Base-by-base conservation (phyloP, 2,329 filamentous ascomycete species). In the Cladosporium sp. region DNA sequence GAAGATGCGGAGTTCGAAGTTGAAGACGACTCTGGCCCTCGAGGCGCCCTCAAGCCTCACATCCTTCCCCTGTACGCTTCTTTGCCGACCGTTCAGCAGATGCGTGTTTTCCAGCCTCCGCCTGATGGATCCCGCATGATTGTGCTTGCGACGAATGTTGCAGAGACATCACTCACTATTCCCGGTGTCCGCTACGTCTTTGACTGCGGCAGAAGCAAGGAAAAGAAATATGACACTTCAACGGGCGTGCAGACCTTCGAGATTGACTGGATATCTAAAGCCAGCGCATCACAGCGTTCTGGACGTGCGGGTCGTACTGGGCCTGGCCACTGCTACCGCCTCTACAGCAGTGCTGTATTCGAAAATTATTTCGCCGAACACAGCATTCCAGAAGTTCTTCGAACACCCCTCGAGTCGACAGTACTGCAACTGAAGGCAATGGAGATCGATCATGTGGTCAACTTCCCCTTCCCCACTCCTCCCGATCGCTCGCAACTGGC, bases 171-270 rank as follows among this genome's bases (percentile, higher is more conserved):
- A 80, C 78, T 98, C 66, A 98, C 93, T 0, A 98, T 98, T 53
- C 92, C 93, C 0, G 91, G 90, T 1, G 91, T 95, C 56, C 83
- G 89, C 55, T 98, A 96, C 65, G 93, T 98, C 8, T 96, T 98
- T 57, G 92, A 97, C 69, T 91, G 88, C 59, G 93, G 93, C 33
- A 80, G 95, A 46, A 86, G 88, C 34, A 98, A 98, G 69, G 91
- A 96, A 68, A 86, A 92, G 57, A 87, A 85, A 54, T 97, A 93
- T 63, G 88, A 97, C 66, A 79, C 82, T n/a, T 74, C 82, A 9
- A 96, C 87, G 8, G 92, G 92, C 3, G 92, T 98, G 0, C 93
- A 98, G 68, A 95, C 87, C 65, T 98, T 95, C 66, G 87, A 95
- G 62, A 82, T 98, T 49, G 86, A 87, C 38, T 98, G 92, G 89